These are phyloP conservation scores for Vigna mungo DNA, from an alignment of 306 rosid genomes.

Conservation along the genomic window DNA sequence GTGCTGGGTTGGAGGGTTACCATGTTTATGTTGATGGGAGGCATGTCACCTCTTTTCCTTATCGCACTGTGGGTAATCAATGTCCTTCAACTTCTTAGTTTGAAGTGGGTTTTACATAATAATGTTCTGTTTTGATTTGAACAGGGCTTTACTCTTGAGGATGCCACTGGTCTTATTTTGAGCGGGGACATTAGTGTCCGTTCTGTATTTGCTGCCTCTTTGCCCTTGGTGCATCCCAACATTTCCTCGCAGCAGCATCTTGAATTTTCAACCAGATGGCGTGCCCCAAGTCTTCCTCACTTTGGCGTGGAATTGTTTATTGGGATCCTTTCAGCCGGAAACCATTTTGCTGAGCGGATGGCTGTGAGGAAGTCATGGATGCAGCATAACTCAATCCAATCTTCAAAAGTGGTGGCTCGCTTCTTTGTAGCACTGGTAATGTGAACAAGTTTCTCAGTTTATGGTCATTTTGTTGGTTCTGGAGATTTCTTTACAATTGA, in stretches of 20 bases:
- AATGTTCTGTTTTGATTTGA: constrained; percentile 25
- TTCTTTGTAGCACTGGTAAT: constrained; percentile 95
- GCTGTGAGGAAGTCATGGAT: constrained; percentile 97
- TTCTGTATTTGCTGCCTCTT: constrained; percentile 82
- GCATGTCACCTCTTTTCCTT: constrained; percentile 88
- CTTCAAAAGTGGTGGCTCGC: constrained; percentile 85
- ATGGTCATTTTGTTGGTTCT: not conserved
- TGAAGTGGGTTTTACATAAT: constrained; percentile 33
- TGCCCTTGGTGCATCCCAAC: constrained; percentile 89
- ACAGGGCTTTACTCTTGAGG: constrained; percentile 97
- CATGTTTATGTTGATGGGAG: constrained; percentile 93
- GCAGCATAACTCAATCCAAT: constrained; percentile 76
- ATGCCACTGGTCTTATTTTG: constrained; percentile 85
- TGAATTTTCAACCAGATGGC: constrained; percentile 77
- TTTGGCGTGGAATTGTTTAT: constrained; percentile 70
- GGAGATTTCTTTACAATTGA: constrained; percentile 40
- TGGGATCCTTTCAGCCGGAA: constrained; percentile 97
- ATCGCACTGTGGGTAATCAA: constrained; percentile 79
- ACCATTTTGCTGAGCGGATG: constrained; percentile 97
- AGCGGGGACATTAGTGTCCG: constrained; percentile 77
- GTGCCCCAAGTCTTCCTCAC: constrained; percentile 66
- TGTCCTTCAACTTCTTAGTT: constrained; percentile 34
- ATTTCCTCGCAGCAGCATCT: constrained; percentile 79
- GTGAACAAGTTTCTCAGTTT: constrained; percentile 20
- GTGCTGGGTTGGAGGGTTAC: constrained; percentile 96